Conservation (phyloP, 73 alveolate genomes). For the Paramecium octaurelia region DNA sequence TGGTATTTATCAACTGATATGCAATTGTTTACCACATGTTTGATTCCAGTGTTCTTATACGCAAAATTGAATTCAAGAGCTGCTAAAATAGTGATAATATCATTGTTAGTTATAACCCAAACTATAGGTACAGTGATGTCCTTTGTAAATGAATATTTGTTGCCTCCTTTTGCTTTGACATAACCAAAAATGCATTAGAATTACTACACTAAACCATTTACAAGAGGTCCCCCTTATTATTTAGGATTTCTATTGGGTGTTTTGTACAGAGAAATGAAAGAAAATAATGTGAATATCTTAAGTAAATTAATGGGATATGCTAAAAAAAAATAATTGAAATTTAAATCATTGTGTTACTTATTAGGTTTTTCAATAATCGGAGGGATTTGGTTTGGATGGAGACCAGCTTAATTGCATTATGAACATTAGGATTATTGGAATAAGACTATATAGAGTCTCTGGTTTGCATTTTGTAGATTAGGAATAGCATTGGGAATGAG, state of each 20-base stretch:
- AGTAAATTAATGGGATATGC: not conserved
- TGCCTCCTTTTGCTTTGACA: constrained; percentile 1
- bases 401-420: not conserved
- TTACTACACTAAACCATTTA: constrained; percentile 34
- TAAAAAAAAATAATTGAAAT: not conserved
- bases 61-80: not conserved
- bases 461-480: constrained; percentile 3
- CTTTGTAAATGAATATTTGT: not conserved
- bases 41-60: constrained; percentile 36
- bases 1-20: constrained; percentile 59
- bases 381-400: constrained; percentile 37
- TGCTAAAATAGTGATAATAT: not conserved
- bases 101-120: not conserved
- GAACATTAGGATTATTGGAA: not conserved
- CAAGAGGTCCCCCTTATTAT: constrained; percentile 54
- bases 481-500: not conserved
- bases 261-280: constrained; percentile 1
- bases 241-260: constrained; percentile 54
- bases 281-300: not conserved
- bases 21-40: constrained; percentile 17
- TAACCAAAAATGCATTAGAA: not conserved
- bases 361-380: not conserved
- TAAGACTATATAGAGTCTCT: not conserved
- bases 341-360: not conserved
- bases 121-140: not conserved